Conservation (phyloP, 495 filamentous ascomycete species). For the Aspergillus cavernicola region DNA sequence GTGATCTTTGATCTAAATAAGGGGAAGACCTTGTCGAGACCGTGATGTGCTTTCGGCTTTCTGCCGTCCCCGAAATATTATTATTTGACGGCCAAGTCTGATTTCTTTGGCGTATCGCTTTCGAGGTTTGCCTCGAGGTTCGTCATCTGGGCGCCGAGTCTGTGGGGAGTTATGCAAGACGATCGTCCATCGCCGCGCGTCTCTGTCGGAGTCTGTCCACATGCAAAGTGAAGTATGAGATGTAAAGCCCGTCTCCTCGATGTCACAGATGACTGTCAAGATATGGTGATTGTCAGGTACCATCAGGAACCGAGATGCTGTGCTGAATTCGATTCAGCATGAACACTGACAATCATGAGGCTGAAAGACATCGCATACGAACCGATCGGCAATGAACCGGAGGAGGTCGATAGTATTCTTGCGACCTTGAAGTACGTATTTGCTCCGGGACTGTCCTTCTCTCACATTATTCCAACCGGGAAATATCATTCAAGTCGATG, state of each 20-base stretch:
- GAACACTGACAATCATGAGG: not conserved
- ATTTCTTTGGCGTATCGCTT: not conserved
- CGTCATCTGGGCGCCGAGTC: not conserved
- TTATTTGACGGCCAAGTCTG: too few relatives aligned
- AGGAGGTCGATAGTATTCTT: too few relatives aligned
- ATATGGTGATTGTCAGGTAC: too few relatives aligned
- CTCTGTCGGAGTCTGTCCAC: constrained; percentile 5
- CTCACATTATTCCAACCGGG: too few relatives aligned
- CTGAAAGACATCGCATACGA: too few relatives aligned
- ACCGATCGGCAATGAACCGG: too few relatives aligned
- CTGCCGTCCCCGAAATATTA: not conserved
- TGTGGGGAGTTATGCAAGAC: constrained; percentile 12
- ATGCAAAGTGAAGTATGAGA: not conserved
- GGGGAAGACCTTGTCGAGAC: not conserved
- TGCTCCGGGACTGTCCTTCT: too few relatives aligned
- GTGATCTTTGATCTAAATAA: not conserved
- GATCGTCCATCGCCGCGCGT: constrained; percentile 25
- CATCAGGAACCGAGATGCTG: not conserved
- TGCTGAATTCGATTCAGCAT: not conserved
- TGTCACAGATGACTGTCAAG: too few relatives aligned
- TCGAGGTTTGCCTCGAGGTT: not conserved
- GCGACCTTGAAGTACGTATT: too few relatives aligned
- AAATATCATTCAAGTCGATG: too few relatives aligned
- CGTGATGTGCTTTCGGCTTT: not conserved
- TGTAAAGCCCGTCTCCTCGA: not conserved